These are phyloP conservation scores for Zoysia matrella DNA, from an alignment of 202 grass and related monocot genomes.

Conservation along the genomic window DNA sequence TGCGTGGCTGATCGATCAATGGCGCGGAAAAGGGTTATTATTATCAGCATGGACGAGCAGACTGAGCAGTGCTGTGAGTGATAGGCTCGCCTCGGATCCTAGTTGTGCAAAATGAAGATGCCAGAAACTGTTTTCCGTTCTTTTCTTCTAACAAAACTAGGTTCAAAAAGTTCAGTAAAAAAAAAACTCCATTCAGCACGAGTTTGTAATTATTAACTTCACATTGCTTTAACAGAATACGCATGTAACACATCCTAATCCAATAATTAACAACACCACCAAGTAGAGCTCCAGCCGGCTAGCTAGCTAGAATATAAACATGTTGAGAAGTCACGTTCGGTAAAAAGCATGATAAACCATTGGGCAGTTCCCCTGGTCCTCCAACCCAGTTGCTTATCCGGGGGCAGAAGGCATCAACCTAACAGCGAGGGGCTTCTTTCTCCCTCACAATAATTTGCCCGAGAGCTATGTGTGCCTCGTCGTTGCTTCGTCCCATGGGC, in stretches of 20 bases:
- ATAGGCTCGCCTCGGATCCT: neutral
- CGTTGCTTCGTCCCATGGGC: too few species aligned
- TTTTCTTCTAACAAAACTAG: too few species aligned
- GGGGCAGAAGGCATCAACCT: conserved; percentile 55
- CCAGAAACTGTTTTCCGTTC: too few species aligned
- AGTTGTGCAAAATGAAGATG: too few species aligned
- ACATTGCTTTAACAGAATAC: too few species aligned
- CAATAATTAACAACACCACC: too few species aligned
- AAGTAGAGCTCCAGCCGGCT: neutral
- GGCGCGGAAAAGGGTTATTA: neutral
- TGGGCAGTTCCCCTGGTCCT: neutral
- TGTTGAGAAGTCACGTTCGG: neutral
- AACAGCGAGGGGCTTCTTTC: conserved; percentile 26
- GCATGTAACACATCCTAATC: neutral
- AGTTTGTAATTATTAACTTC: too few species aligned
- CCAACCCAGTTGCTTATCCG: conserved; percentile 34
- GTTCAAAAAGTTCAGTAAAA: too few species aligned
- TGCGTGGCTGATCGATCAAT: neutral
- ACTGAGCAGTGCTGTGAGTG: neutral
- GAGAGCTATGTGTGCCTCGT: neutral
- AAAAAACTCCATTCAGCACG: too few species aligned
- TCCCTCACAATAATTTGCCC: conserved; percentile 20
- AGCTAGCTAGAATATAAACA: neutral
- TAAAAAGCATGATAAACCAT: neutral
- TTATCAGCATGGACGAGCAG: neutral